Evolutionary conservation across 129 eudicot species (phyloP).

Genomic region (Solidago caesia): DNA sequence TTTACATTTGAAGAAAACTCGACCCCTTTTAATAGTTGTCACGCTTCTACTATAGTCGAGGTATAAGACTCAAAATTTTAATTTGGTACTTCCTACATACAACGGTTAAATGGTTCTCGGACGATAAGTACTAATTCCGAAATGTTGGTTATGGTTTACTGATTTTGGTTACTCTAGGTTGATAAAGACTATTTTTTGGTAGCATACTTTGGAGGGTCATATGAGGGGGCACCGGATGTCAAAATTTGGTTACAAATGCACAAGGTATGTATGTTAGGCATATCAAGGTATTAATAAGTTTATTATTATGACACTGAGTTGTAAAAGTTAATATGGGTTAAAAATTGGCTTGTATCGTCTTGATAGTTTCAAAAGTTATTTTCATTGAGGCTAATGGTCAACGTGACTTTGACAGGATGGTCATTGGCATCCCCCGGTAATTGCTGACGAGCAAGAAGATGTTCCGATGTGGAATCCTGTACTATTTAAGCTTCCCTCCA

Average conservation of each 20-base stretch:
- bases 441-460: slow-evolving; percentile 61
- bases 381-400: neutral
- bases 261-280: slow-evolving; percentile 47
- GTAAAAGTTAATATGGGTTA: neutral
- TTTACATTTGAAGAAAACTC: slow-evolving; percentile 64
- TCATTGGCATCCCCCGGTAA: slow-evolving; percentile 63
- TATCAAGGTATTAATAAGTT: neutral
- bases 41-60: slow-evolving; percentile 98
- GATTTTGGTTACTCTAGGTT: slow-evolving; percentile 46
- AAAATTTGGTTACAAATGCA: slow-evolving; percentile 82
- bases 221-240: slow-evolving; percentile 90
- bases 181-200: slow-evolving; percentile 71
- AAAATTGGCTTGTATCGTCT: neutral
- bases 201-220: slow-evolving; percentile 94
- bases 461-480: slow-evolving; percentile 99
- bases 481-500: slow-evolving; percentile 74
- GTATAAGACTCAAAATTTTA: slow-evolving; percentile 29
- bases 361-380: neutral
- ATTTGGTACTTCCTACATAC: neutral
- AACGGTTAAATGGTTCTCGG: neutral
- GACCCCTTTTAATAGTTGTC: slow-evolving; percentile 83
- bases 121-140: neutral
- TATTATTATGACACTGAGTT: neutral
- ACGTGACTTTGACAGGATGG: slow-evolving; percentile 60
- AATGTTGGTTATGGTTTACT: slow-evolving; percentile 4